Percentiles rank a stretch among this genome's conserved stretches.
These are phyloP conservation scores for Potentilla sterilis DNA, from an alignment of 306 rosid species.

Conservation along the genomic window DNA sequence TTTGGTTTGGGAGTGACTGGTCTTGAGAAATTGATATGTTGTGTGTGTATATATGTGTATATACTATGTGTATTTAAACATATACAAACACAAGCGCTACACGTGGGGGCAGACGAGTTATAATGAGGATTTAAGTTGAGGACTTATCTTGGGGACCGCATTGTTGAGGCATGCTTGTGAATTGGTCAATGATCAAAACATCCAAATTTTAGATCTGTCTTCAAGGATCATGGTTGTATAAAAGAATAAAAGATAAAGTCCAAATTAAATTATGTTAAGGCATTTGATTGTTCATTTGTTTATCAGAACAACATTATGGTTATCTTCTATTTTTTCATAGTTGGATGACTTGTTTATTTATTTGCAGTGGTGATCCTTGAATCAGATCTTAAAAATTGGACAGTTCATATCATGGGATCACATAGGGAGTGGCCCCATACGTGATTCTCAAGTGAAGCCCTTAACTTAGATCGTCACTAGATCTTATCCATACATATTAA, in stretches of 20 bases:
- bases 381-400: not conserved
- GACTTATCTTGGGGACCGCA: not conserved
- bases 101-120: not conserved
- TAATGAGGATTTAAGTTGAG: not conserved
- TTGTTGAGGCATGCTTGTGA: not conserved
- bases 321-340: not conserved
- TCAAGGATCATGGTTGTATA: not conserved
- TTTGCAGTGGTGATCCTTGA: conserved; percentile 2
- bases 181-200: not conserved
- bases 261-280: not conserved
- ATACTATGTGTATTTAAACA: not conserved
- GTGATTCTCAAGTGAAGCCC: not conserved
- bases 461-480: not conserved
- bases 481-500: not conserved
- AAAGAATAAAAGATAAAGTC: not conserved
- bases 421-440: not conserved
- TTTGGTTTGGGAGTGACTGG: not conserved
- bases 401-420: not conserved
- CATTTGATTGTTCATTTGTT: not conserved
- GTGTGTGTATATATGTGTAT: not conserved
- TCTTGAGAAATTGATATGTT: not conserved
- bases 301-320: not conserved
- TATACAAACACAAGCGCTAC: not conserved
- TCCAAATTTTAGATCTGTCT: not conserved
- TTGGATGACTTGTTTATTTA: not conserved